A percentile compares a stretch with the other conserved stretches of the same genome.
Evolutionary conservation across 306 rosid genomes (phyloP).

Genomic region (peach (Prunus persica)): Prunus_persica_NCBIv2 NC_034011.1:15913501-15914000

Average conservation of each 20-base stretch:
- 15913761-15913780: constrained; percentile 24
- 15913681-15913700: too few species aligned
- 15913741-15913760: constrained; percentile 40
- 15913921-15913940: neutral
- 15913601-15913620: too few species aligned
- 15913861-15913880: constrained; percentile 7
- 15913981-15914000: too few species aligned
- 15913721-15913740: too few species aligned
- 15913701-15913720: too few species aligned
- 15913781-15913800: constrained; percentile 32
- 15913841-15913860: constrained; percentile 18
- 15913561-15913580: neutral
- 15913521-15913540: too few species aligned
- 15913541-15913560: too few species aligned
- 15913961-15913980: neutral
- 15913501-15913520: too few species aligned
- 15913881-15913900: constrained; percentile 3
- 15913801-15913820: constrained; percentile 14
- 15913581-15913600: too few species aligned
- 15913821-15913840: neutral
- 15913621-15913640: too few species aligned
- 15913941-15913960: neutral
- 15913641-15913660: too few species aligned
- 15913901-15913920: neutral
- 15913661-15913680: too few species aligned